Conservation (phyloP, 108 stramenopile species). For the Schizochytrium sp. region DNA sequence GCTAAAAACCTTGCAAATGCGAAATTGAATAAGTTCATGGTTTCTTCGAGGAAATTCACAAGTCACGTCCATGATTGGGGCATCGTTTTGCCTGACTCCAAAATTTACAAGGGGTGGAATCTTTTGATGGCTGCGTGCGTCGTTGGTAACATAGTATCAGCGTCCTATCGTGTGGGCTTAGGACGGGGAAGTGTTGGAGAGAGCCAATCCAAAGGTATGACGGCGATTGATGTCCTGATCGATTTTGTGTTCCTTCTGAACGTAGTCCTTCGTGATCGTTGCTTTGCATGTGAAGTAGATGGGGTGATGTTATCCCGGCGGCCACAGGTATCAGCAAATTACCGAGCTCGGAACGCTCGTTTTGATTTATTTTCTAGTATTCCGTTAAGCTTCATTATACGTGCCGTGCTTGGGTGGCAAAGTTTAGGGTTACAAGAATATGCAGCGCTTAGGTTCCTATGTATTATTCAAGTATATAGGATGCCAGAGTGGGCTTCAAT, state of each 20-base stretch:
- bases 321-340: not conserved
- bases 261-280: not conserved
- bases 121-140: not conserved
- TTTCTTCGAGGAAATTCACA: not conserved
- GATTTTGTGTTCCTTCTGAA: not conserved
- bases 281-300: not conserved
- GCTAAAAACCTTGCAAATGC: constrained; percentile 47
- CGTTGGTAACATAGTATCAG: not conserved
- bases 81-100: not conserved
- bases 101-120: not conserved
- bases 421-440: not conserved
- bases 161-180: not conserved
- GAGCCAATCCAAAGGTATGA: too few relatives aligned
- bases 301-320: not conserved
- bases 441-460: not conserved
- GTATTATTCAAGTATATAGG: not conserved
- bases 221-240: not conserved
- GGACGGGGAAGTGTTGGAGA: too few relatives aligned
- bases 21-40: constrained; percentile 42
- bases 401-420: not conserved
- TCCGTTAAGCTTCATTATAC: not conserved
- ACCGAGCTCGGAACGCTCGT: not conserved
- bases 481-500: not conserved
- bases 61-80: not conserved
- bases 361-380: not conserved